These are phyloP conservation scores for Backusella australiensis DNA, from an alignment of 192 early-diverging fungal species.

Conservation along the genomic window DNA sequence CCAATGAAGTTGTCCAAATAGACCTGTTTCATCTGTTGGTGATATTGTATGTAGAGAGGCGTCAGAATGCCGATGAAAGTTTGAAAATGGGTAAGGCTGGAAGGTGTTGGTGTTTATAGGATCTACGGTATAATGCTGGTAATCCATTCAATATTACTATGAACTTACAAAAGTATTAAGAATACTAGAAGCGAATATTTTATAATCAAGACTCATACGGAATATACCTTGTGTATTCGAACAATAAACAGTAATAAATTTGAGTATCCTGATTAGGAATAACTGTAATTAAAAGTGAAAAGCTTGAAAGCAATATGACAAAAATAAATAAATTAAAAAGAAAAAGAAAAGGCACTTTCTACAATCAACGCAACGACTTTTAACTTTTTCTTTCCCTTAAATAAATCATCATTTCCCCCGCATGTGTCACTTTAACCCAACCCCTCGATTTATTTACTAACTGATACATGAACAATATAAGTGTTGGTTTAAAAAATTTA, in stretches of 20 bases:
- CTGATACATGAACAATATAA: not conserved
- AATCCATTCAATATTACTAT: slow-evolving; percentile 7
- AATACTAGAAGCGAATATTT: not conserved
- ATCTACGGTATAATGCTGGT: not conserved
- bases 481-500: not conserved
- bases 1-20: not conserved
- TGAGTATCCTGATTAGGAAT: not conserved
- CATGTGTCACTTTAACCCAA: not conserved
- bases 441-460: not conserved
- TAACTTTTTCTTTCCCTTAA: not conserved
- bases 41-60: not conserved
- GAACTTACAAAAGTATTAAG: not conserved
- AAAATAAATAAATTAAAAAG: not conserved
- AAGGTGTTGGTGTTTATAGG: not conserved
- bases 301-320: not conserved
- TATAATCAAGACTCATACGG: not conserved
- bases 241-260: not conserved
- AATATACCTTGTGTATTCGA: not conserved
- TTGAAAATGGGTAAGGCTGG: not conserved
- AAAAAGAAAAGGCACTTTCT: not conserved
- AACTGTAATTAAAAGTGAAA: not conserved
- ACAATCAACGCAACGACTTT: not conserved
- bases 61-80: not conserved
- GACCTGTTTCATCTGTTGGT: not conserved
- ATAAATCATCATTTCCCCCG: not conserved